Base-by-base conservation (phyloP, 2,329 filamentous ascomycete genomes). In the Curvularia sp. region DNA sequence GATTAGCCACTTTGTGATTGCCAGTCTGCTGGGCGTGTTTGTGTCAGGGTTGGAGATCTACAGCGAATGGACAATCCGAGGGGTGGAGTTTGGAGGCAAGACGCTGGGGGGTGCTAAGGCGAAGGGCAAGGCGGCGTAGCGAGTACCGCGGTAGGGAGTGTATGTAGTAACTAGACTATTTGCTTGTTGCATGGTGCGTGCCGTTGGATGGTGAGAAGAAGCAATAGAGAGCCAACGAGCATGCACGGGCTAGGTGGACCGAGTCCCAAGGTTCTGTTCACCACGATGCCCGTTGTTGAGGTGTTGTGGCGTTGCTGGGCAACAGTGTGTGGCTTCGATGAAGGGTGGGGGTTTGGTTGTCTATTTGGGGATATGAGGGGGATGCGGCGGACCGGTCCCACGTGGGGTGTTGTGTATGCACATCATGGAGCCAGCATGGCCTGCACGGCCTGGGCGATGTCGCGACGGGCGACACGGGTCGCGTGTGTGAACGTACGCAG, bases 1-100 rank as follows among this genome's bases (percentile, higher is more conserved):
- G 3, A 99, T 99, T 66, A 96, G 88, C 71, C 93, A 98, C 76
- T 99, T 98, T 77, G 88, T 88, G 61, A 98, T 99, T 79, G 94
- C 93, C 18, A 97, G 92, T 77, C 77, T 92, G 67, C 74, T 98
- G 44, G 95, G 93, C 67, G 88, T 96, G 8, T 99, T 99, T 79
- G 93, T 99, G 43, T 92, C 93, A 0, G 88, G 85, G 13, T 80
- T 99, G 46, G 95, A 99, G 79, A 88, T 90, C 15, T 86, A 96
- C 3, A 97, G 93, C 72, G 91, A 91, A 70, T 77, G 90, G 48
- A 91, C 97, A 64, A 90, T 96, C 50, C 83, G 87, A 9, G 94
- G 93, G 0, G 87, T 97, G 15, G 87, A 92, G 68, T 89, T 93
- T 51, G 82, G 71, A 12, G 70, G 74, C 47, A 69, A 68, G 50